Evolutionary conservation across 2,329 filamentous ascomycete species (phyloP), one percentile per base, ranked within the genome.

Genomic region (Aspergillus melleus): DNA sequence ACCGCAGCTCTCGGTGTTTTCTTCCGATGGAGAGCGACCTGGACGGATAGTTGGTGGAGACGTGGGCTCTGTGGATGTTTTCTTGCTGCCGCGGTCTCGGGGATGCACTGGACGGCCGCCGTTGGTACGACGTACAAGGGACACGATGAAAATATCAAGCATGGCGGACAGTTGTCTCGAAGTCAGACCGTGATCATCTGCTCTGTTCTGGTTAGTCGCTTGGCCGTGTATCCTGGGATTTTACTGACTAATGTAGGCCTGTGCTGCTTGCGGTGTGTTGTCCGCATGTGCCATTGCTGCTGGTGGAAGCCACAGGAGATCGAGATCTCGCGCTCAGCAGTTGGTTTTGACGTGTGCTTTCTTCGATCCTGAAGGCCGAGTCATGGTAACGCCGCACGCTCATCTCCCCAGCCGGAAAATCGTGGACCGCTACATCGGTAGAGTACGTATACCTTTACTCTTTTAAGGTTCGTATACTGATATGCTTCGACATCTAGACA

Each of bases 51-150:
- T 16, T 91, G 89, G 85, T 92, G 88, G 88, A 91, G 91, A 71
- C 82, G 91, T 60, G 76, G 83, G 10, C 68, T 87, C 2, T 90
- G 88, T 61, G 89, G 88, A 10, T 76, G 86, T 50, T 75, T 92
- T 19, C 81, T 96, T 46, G 89, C 90, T 9, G 81, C 84, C 16
- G 90, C 89, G 46, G 90, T 95, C 2, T 92, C 88, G 10, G 90
- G 90, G 1, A 95, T 96, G 91, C 91, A 96, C 76, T 96, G 91
- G 89, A 89, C 89, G 58, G 91, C 89, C 32, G 84, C 88, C 3
- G 82, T 85, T 11, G 90, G 90, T 16, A 95, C 90, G 3, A 72
- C 75, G 9, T 95, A 93, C 72, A 81, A 81, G 49, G 74, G 91
- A 54, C 74, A 83, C 64, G 71, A 80, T 49, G 72, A 82, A 54